phyloP scores from a whole-genome alignment of 371 early-diverging fungal genomes.

The Mortierella sp. region DNA sequence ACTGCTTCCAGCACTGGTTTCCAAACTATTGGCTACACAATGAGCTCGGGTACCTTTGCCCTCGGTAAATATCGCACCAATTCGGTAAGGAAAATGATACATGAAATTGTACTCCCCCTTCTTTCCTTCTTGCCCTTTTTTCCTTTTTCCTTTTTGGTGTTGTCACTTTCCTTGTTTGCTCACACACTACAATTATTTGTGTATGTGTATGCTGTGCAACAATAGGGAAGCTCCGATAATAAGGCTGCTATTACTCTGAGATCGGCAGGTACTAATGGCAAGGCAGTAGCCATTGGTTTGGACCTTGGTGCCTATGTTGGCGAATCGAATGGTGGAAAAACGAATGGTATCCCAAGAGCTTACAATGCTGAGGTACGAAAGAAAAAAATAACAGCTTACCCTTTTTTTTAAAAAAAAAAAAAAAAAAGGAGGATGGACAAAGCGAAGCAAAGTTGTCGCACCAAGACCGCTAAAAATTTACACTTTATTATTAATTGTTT shows the following conservation, averaged over 20 bases:
- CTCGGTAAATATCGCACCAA: constrained; percentile 2
- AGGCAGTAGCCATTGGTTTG: constrained; percentile 32
- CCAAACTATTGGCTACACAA: constrained; percentile 8
- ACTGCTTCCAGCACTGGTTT: neutral
- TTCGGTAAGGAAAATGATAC: neutral
- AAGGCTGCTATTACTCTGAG: constrained; percentile 16
- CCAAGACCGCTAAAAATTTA: neutral
- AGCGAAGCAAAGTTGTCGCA: neutral
- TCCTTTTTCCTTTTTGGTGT: neutral
- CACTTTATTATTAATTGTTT: neutral
- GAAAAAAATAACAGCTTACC: too few relatives aligned
- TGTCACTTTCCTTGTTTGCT: neutral
- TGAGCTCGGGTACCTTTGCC: neutral
- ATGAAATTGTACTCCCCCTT: neutral
- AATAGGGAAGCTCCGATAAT: neutral
- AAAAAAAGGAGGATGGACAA: too few relatives aligned
- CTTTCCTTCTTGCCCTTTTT: neutral
- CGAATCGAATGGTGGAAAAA: constrained; percentile 26
- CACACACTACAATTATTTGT: neutral
- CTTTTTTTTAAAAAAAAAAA: too few relatives aligned
- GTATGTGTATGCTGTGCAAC: neutral
- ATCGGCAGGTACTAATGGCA: constrained; percentile 14
- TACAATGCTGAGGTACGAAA: constrained; percentile 24
- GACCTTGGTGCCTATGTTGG: constrained; percentile 31
- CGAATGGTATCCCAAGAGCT: constrained; percentile 20